A percentile compares a stretch with the other conserved stretches of the same genome.
These are phyloP conservation scores for Aureobasidium sp. DNA, from an alignment of 2,329 filamentous ascomycete genomes.

Conservation along the genomic window DNA sequence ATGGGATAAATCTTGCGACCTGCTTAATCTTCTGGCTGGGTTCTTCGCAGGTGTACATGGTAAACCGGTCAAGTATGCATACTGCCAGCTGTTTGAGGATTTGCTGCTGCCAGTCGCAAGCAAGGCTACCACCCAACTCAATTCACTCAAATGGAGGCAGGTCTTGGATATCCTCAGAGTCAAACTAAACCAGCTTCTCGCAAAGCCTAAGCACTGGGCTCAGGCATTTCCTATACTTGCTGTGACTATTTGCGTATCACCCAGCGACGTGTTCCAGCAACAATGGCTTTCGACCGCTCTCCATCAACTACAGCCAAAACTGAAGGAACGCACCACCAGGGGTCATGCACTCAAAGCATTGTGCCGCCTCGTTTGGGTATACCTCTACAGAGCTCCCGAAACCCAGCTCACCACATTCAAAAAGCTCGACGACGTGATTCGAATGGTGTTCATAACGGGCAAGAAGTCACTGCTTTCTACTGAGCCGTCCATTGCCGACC, in stretches of 20 bases:
- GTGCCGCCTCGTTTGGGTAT: slow-evolving; percentile 87
- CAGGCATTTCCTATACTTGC: slow-evolving; percentile 82
- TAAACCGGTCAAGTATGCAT: slow-evolving; percentile 82
- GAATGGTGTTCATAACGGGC: slow-evolving; percentile 69
- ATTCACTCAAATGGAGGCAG: slow-evolving; percentile 75
- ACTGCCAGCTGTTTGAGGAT: slow-evolving; percentile 84
- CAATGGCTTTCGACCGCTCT: slow-evolving; percentile 82
- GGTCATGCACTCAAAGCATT: slow-evolving; percentile 80
- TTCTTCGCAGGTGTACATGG: slow-evolving; percentile 82
- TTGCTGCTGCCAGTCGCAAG: slow-evolving; percentile 81
- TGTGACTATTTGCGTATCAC: slow-evolving; percentile 79
- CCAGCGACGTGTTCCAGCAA: slow-evolving; percentile 68
- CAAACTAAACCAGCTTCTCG: slow-evolving; percentile 72
- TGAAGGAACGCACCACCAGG: slow-evolving; percentile 74
- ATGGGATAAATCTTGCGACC: slow-evolving; percentile 84
- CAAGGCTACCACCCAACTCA: slow-evolving; percentile 67
- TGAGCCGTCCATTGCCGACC: slow-evolving; percentile 76
- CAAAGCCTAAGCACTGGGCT: slow-evolving; percentile 87
- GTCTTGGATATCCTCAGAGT: slow-evolving; percentile 72
- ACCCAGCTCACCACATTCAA: slow-evolving; percentile 56
- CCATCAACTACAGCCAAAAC: slow-evolving; percentile 61
- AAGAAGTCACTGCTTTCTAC: slow-evolving; percentile 75
- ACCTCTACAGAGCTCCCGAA: slow-evolving; percentile 77
- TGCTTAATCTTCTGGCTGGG: slow-evolving; percentile 70
- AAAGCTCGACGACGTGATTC: slow-evolving; percentile 84